Evolutionary conservation across 495 filamentous ascomycete genomes (phyloP).

Genomic region (Letharia columbiana): DNA sequence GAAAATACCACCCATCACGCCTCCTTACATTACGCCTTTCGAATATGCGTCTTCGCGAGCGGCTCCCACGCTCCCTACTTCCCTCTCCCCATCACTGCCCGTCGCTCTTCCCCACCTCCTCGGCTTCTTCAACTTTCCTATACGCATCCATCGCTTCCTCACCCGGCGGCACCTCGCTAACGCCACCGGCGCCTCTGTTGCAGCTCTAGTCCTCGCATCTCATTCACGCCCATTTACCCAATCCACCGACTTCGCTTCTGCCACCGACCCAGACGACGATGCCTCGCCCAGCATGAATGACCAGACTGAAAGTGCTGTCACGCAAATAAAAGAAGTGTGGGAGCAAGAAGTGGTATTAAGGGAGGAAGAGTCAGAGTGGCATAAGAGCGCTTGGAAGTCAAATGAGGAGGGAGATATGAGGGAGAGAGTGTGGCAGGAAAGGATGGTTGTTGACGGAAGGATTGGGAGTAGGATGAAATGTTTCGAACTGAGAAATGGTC

Average conservation of each 20-base stretch:
- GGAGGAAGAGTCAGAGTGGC: conserved; percentile 80
- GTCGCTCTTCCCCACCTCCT: conserved; percentile 83
- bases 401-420: conserved; percentile 18
- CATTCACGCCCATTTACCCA: conserved; percentile 40
- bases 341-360: conserved; percentile 66
- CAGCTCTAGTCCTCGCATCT: conserved; percentile 67
- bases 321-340: conserved; percentile 27
- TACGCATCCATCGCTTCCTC: conserved; percentile 78
- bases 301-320: conserved; percentile 24
- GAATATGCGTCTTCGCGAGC: conserved; percentile 58
- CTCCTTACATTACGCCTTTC: conserved; percentile 58
- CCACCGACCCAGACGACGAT: conserved; percentile 27
- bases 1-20: conserved; percentile 38
- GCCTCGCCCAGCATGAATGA: conserved; percentile 27
- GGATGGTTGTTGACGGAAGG: conserved; percentile 67
- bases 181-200: conserved; percentile 78
- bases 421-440: conserved; percentile 68
- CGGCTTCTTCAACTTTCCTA: conserved; percentile 86
- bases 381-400: conserved; percentile 52
- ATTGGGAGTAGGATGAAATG: conserved; percentile 74
- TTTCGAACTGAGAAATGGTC: conserved; percentile 46
- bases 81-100: conserved; percentile 56
- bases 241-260: conserved; percentile 19
- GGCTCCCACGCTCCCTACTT: conserved; percentile 50
- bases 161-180: conserved; percentile 81